Evolutionary conservation across 2,329 filamentous ascomycete species (phyloP).

Genomic region (Cercospora nicotianae): DNA sequence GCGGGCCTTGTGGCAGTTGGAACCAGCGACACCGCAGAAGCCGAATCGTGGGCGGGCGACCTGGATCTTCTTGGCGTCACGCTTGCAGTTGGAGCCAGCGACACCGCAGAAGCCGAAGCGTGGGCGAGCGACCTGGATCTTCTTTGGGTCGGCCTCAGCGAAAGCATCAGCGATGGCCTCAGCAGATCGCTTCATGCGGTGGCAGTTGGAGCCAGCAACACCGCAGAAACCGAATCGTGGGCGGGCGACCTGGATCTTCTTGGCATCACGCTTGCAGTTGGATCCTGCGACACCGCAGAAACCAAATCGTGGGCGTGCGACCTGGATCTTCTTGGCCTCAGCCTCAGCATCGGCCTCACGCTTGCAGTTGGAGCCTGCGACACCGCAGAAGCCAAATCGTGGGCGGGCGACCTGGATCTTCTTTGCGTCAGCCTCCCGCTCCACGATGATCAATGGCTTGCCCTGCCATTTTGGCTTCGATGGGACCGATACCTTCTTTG

Average conservation of each 20-base stretch:
- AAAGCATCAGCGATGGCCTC: constrained; percentile 43
- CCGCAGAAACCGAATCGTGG: constrained; percentile 22
- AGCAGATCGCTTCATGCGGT: constrained; percentile 43
- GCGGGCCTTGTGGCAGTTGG: constrained; percentile 42
- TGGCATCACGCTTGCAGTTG: neutral
- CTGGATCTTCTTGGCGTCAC: constrained; percentile 29
- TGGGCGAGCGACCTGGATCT: constrained; percentile 28
- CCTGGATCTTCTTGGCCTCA: neutral
- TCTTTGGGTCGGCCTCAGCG: constrained; percentile 19
- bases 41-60: neutral
- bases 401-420: neutral
- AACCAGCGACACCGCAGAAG: constrained; percentile 26
- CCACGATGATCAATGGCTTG: neutral
- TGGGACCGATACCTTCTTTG: neutral
- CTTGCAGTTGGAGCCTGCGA: neutral
- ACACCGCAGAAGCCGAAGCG: constrained; percentile 40
- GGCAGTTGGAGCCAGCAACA: constrained; percentile 23
- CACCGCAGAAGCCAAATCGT: neutral
- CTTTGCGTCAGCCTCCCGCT: neutral
- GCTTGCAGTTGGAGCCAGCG: constrained; percentile 43
- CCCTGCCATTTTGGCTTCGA: neutral
- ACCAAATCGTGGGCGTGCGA: neutral
- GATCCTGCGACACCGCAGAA: neutral
- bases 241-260: constrained; percentile 24
- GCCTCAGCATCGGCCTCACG: neutral